These are phyloP conservation scores for Kockovaella imperatae DNA, from an alignment of 768 basidiomycete genomes.

Conservation along the genomic window DNA sequence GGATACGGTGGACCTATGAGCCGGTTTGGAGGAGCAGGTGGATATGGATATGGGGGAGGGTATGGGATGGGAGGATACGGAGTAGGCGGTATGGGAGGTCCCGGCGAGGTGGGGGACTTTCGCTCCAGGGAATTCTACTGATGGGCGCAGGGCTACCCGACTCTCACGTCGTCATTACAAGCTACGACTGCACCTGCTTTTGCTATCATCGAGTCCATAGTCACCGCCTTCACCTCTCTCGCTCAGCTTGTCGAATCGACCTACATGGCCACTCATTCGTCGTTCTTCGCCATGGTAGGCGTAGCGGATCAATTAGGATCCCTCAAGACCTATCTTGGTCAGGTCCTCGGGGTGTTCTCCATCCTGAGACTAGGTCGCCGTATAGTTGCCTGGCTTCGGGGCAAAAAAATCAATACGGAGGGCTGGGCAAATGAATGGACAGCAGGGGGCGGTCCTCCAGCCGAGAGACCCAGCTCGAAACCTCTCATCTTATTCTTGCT, in stretches of 20 bases:
- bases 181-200: slow-evolving; percentile 86
- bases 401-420: slow-evolving; percentile 42
- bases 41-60: slow-evolving; percentile 32
- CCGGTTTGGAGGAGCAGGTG: slow-evolving; percentile 31
- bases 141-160: slow-evolving; percentile 50
- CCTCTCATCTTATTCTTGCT: slow-evolving; percentile 89
- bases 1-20: slow-evolving; percentile 26
- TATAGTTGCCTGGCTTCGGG: slow-evolving; percentile 60
- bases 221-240: slow-evolving; percentile 88
- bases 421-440: slow-evolving; percentile 45
- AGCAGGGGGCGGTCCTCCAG: slow-evolving; percentile 4
- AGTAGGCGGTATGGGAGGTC: slow-evolving; percentile 52
- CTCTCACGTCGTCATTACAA: slow-evolving; percentile 81
- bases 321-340: slow-evolving; percentile 82
- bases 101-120: slow-evolving; percentile 50
- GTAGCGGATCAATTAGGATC: slow-evolving; percentile 92
- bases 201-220: slow-evolving; percentile 83
- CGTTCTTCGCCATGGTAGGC: slow-evolving; percentile 81
- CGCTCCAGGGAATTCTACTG: slow-evolving; percentile 31
- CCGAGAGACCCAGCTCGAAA: slow-evolving; percentile 60
- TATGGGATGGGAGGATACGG: slow-evolving; percentile 47
- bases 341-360: slow-evolving; percentile 86
- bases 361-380: slow-evolving; percentile 53
- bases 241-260: slow-evolving; percentile 96
- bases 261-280: slow-evolving; percentile 93